Evolutionary conservation across 345 rosid genomes (phyloP), one percentile per base, ranked within the genome.

Genomic region (Gynandropsis gynandra): DNA sequence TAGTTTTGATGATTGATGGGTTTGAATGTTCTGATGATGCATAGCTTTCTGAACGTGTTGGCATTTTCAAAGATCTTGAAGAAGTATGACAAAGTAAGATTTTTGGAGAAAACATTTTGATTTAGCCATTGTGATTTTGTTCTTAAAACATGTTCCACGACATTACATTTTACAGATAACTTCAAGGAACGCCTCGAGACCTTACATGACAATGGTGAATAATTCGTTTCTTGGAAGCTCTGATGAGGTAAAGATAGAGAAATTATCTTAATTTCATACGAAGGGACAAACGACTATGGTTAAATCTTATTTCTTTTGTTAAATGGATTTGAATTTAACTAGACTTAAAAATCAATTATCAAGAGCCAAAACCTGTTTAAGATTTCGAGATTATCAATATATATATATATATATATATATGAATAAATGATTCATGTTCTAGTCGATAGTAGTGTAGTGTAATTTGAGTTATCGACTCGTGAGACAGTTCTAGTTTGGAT

Each of bases 11-110:
- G 35, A 40, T 40, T 54, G 33, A 29, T 60, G 20, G 20, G 53
- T 42, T 11, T 58, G 63, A 45, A 6, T 4, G 7, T 62, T 2
- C 29, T 4, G 42, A 13, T 42, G 13, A 10, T 49, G 36, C 38
- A 27, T 11, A 85, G 97, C 54, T 89, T 82, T 59, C 50, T 80
- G 74, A 89, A 85, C 62, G 79, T 74, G 37, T 45, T 82, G 65
- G 95, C 95, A 0, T 73, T 82, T 47, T 80, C 85, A 58, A 85
- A 85, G 73, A 82, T 89, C 55, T 69, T 85, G 82, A 89, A 89
- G 78, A 89, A 85, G 69, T 82, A 89, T 58, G 95, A 85, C 56
- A 85, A 89, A 86, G 95, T 87, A 56, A 52, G 43, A 20, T 7
- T 12, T 12, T 12, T 7, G 1, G 45, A 16, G 7, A 12, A 1